Evolutionary conservation across 2,329 filamentous ascomycete species (phyloP), one percentile per base, ranked within the genome.

Genomic region (Xylariaceae sp.): DNA sequence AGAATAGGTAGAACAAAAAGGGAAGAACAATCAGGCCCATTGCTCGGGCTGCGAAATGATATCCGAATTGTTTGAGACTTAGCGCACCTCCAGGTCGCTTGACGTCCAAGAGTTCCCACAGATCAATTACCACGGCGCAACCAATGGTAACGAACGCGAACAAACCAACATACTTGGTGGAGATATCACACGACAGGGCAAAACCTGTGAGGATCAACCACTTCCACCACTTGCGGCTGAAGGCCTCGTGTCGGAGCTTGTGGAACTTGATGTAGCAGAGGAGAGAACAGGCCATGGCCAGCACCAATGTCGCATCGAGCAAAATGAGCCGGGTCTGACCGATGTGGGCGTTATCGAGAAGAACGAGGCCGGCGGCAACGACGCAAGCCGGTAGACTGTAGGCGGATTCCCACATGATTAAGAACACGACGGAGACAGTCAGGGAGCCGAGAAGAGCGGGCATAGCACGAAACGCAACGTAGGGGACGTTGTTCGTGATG

Each of bases 341-440:
- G 74, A 99, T 91, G 75, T 99, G 94, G 59, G 93, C 94, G 71
- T 99, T 99, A 78, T 99, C 94, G 70, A 99, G 90, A 49, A 99
- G 87, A 64, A 99, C 82, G 42, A 99, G 80, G 34, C 89, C 86
- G 45, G 94, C 85, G 5, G 94, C 91, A 59, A 97, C 81, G 57
- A 97, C 80, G 73, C 90, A 96, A 59, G 94, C 94, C 9, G 94
- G 94, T 48, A 99, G 81, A 65, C 91, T 96, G 77, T 99, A 99
- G 64, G 92, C 94, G 53, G 94, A 97, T 77, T 99, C 94, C 94
- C 94, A 99, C 94, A 99, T 99, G 75, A 96, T 99, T 73, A 96
- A 78, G 76, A 96, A 99, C 58, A 90, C 87, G 52, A 93, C 89
- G n/a, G 92, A 89, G 55, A 99, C 91, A 9, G 94, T 99, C 67